Conservation (phyloP, 139 green algal genomes). For the Raphidocelis subcapitata region DNA sequence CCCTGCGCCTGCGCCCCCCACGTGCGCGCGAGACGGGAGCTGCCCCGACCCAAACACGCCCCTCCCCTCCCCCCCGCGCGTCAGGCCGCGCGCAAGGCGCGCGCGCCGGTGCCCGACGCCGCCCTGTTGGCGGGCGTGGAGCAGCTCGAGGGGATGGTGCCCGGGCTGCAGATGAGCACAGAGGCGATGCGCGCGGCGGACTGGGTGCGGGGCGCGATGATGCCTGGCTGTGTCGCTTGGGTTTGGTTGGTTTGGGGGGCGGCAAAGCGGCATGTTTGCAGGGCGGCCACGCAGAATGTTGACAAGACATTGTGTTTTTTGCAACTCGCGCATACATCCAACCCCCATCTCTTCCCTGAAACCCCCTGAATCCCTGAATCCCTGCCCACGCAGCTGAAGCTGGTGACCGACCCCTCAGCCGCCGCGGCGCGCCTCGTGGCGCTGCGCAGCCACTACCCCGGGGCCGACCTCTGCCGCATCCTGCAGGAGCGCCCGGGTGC, state of each 20-base stretch:
- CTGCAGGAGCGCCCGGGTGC: conserved; percentile 4
- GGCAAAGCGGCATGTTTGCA: no score
- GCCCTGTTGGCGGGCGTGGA: conserved; percentile 1
- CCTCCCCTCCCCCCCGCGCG: no score
- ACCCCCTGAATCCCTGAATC: no score
- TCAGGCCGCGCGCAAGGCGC: conserved; percentile 8
- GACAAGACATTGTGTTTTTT: no score
- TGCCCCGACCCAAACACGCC: no score
- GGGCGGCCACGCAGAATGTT: no score
- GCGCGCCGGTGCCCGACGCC: neutral
- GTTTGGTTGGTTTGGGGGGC: no score
- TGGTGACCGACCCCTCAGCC: neutral
- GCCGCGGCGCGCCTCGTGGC: conserved; percentile 9
- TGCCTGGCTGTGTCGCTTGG: neutral
- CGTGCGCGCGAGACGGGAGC: no score
- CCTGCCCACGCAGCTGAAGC: neutral
- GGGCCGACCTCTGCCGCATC: conserved; percentile 12
- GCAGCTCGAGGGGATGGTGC: conserved; percentile 9
- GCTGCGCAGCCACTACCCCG: conserved; percentile 19
- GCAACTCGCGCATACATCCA: no score
- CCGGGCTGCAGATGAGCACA: conserved; percentile 15
- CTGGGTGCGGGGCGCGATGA: conserved; percentile 1
- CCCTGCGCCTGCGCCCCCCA: neutral
- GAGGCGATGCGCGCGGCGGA: conserved; percentile 19
- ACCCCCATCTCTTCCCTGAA: no score